Evolutionary conservation across 805 yeast species (phyloP).

Genomic region (Zygoascus biomembranicola): DNA sequence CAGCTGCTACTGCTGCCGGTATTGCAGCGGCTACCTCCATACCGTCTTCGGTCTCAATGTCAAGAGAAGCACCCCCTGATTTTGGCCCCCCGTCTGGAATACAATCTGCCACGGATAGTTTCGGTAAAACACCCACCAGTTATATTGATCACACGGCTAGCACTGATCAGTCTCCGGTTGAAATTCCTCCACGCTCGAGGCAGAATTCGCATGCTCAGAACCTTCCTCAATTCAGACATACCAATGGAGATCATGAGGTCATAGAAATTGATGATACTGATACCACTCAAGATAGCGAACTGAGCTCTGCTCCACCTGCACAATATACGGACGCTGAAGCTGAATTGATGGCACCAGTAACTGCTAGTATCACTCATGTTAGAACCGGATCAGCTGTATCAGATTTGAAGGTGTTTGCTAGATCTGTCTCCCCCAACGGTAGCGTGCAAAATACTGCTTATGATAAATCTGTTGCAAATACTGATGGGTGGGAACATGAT

Average conservation of each 20-base stretch:
- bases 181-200: not conserved
- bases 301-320: not conserved
- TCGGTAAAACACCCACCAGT: not conserved
- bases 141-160: not conserved
- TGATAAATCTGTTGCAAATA: not conserved
- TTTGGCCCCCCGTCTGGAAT: not conserved
- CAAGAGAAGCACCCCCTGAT: not conserved
- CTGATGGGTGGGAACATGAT: not conserved
- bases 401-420: conserved; percentile 4
- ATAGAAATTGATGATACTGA: not conserved
- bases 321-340: not conserved
- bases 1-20: not conserved
- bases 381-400: not conserved
- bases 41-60: not conserved
- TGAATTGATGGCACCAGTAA: not conserved
- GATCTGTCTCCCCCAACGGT: not conserved
- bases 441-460: not conserved
- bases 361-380: not conserved
- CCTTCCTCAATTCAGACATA: not conserved
- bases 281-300: not conserved
- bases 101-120: not conserved
- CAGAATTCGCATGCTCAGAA: not conserved
- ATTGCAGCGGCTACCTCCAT: not conserved
- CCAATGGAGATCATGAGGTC: not conserved
- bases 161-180: not conserved